Percentiles rank a stretch among this genome's conserved stretches.
Evolutionary conservation across 2,329 filamentous ascomycete genomes (phyloP).

Genomic region (Ciborinia camelliae): DNA sequence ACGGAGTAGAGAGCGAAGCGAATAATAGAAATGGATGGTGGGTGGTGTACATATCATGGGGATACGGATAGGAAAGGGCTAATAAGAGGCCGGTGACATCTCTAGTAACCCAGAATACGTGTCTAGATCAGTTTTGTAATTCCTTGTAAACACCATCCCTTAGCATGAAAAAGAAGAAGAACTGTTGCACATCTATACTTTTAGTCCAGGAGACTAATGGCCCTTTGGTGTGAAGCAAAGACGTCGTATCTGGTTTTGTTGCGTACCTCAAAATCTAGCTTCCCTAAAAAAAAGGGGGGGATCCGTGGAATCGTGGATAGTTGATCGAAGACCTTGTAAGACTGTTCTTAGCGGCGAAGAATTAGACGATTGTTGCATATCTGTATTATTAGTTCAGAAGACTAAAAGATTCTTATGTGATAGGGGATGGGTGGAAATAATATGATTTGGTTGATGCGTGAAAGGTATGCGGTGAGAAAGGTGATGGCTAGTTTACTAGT

Average conservation of each 20-base stretch:
- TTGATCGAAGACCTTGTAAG: background rate
- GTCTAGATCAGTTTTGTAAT: background rate
- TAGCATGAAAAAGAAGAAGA: no score
- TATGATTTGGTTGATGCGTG: no score
- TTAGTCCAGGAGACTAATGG: background rate
- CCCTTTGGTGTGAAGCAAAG: no score
- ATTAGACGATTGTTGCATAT: background rate
- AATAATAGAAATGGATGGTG: no score
- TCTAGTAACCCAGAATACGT: background rate
- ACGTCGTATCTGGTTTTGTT: background rate
- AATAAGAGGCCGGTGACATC: no score
- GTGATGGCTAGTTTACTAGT: background rate
- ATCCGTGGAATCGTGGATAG: background rate
- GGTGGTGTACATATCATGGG: no score
- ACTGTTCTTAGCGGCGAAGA: background rate
- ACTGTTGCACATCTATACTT: background rate
- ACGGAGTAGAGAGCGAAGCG: no score
- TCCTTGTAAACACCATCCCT: no score
- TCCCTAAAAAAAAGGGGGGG: no score
- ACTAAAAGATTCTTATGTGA: no score
- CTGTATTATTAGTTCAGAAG: background rate
- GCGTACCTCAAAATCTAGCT: background rate
- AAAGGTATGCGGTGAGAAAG: background rate
- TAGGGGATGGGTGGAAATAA: no score
- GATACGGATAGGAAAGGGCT: no score